These are phyloP conservation scores for Pulveroboletus sp. DNA, from an alignment of 768 basidiomycete genomes.

Conservation along the genomic window DNA sequence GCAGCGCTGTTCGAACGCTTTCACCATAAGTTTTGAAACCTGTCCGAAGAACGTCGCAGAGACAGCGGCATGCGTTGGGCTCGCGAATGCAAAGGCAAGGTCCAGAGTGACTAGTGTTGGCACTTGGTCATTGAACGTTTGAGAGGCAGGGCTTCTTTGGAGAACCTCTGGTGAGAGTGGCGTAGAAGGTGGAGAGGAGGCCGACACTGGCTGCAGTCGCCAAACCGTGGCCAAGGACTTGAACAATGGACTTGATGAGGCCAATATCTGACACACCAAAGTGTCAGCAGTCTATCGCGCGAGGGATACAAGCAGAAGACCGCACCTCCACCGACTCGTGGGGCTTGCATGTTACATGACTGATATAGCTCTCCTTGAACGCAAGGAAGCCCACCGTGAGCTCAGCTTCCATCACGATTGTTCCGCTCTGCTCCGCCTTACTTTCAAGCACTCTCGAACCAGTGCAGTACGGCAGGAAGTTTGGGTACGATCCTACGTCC, in stretches of 20 bases:
- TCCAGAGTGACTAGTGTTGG: slow-evolving; percentile 84
- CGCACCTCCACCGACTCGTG: slow-evolving; percentile 68
- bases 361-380: slow-evolving; percentile 84
- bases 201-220: slow-evolving; percentile 61
- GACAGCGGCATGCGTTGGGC: slow-evolving; percentile 79
- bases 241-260: slow-evolving; percentile 70
- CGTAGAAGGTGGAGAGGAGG: slow-evolving; percentile 35
- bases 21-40: slow-evolving; percentile 83
- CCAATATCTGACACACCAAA: slow-evolving; percentile 51
- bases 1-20: slow-evolving; percentile 89
- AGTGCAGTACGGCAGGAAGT: slow-evolving; percentile 87
- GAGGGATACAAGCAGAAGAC: slow-evolving; percentile 1
- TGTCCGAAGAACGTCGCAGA: slow-evolving; percentile 82
- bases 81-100: slow-evolving; percentile 81
- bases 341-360: slow-evolving; percentile 76
- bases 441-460: slow-evolving; percentile 56
- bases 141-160: background rate
- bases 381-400: slow-evolving; percentile 84
- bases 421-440: slow-evolving; percentile 27
- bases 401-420: slow-evolving; percentile 70
- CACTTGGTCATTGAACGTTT: slow-evolving; percentile 22
- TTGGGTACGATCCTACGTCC: slow-evolving; percentile 79
- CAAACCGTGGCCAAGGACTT: slow-evolving; percentile 66
- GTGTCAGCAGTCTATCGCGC: slow-evolving; percentile 3
- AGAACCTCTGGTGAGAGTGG: slow-evolving; percentile 6